Percentiles rank a stretch among this genome's conserved stretches.
These are phyloP conservation scores for Dunaliella salina DNA, from an alignment of 163 green algal genomes.

Conservation along the genomic window DNA sequence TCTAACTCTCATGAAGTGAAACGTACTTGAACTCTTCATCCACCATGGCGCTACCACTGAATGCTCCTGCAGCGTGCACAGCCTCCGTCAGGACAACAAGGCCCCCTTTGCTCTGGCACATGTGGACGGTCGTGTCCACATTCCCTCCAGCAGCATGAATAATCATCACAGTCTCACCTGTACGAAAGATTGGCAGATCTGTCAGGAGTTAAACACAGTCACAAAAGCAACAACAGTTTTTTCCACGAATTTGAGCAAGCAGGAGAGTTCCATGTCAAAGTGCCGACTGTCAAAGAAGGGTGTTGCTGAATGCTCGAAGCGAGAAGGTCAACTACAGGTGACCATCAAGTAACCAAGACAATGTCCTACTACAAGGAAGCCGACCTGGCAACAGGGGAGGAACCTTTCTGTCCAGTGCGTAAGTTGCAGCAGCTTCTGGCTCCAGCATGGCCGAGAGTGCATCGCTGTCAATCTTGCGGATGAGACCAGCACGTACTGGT, in stretches of 20 bases:
- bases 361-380: background rate
- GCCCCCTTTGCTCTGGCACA: background rate
- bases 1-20: too few species aligned
- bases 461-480: constrained; percentile 13
- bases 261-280: too few species aligned
- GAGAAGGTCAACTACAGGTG: too few species aligned
- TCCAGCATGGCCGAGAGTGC: constrained; percentile 27
- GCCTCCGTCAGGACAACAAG: background rate
- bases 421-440: constrained; percentile 25
- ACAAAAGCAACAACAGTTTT: too few species aligned
- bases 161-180: constrained; percentile 14
- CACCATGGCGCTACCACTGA: background rate
- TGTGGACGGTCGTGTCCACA: constrained; percentile 19
- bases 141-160: constrained; percentile 24
- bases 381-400: constrained; percentile 12
- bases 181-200: background rate
- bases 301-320: too few species aligned
- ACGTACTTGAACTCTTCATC: background rate
- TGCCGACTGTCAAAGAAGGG: too few species aligned
- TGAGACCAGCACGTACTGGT: constrained; percentile 16
- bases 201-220: too few species aligned
- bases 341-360: background rate
- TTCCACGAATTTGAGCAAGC: too few species aligned
- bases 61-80: background rate
- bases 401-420: constrained; percentile 4